Evolutionary conservation across 2,329 filamentous ascomycete genomes (phyloP).

Genomic region (Chrysosporium queenslandicum): DNA sequence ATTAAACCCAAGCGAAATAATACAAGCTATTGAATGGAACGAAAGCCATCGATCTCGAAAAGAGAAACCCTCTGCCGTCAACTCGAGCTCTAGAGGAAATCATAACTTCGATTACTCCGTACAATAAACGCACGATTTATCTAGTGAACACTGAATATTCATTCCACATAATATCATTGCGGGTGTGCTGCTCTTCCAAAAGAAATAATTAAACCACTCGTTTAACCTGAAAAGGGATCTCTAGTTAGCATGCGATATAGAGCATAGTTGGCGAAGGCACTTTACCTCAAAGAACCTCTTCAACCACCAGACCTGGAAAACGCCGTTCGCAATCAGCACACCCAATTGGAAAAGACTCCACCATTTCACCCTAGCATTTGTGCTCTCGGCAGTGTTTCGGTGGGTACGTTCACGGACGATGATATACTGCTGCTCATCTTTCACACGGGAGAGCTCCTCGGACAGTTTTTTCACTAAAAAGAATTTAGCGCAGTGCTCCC

Average conservation of each 20-base stretch:
- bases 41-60: not conserved
- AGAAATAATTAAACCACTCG: slow-evolving; percentile 34
- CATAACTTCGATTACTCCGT: slow-evolving; percentile 2
- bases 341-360: slow-evolving; percentile 96
- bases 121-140: slow-evolving; percentile 3
- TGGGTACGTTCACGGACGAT: slow-evolving; percentile 90
- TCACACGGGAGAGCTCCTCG: slow-evolving; percentile 80
- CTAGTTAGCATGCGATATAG: slow-evolving; percentile 9
- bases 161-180: slow-evolving; percentile 9
- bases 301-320: slow-evolving; percentile 99
- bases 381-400: slow-evolving; percentile 97
- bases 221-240: slow-evolving; percentile 33
- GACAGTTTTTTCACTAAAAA: slow-evolving; percentile 64
- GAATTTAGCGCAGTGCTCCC: slow-evolving; percentile 11
- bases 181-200: slow-evolving; percentile 1
- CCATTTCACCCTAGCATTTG: slow-evolving; percentile 96
- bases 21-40: not conserved
- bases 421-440: slow-evolving; percentile 97
- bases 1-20: not conserved
- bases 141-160: slow-evolving; percentile 9
- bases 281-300: slow-evolving; percentile 88
- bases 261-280: slow-evolving; percentile 14
- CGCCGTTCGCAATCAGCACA: slow-evolving; percentile 77
- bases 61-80: not conserved
- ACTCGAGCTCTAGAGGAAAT: not conserved